A percentile compares a stretch with the other conserved stretches of the same genome.
phyloP scores from a whole-genome alignment of 495 filamentous ascomycete species.

The Patellaria atrata region DNA sequence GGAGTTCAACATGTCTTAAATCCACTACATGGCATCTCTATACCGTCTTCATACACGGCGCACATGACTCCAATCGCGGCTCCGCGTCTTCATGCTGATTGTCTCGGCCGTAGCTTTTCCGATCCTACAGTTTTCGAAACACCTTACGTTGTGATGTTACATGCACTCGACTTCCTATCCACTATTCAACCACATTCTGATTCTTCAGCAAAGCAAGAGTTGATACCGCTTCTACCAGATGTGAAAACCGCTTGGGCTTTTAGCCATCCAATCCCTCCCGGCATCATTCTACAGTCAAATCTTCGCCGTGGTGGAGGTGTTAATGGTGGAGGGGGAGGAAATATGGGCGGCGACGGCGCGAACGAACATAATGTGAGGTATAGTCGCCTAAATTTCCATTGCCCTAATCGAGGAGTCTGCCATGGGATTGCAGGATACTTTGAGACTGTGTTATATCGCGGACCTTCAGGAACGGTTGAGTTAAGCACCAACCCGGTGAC shows the following conservation, averaged over 20 bases:
- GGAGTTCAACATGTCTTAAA: constrained; percentile 76
- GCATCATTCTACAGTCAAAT: constrained; percentile 37
- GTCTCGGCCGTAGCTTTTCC: constrained; percentile 39
- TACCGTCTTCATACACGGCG: constrained; percentile 82
- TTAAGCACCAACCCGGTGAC: constrained; percentile 85
- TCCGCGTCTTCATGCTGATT: constrained; percentile 70
- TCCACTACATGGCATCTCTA: constrained; percentile 66
- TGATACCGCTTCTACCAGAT: constrained; percentile 35
- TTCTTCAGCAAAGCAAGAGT: constrained; percentile 9
- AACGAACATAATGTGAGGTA: constrained; percentile 84
- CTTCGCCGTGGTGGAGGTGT: constrained; percentile 43
- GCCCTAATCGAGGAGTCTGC: constrained; percentile 59
- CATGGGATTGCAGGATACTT: constrained; percentile 94
- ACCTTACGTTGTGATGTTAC: constrained; percentile 87
- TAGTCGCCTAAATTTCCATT: constrained; percentile 58
- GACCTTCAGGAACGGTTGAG: constrained; percentile 44
- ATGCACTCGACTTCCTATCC: constrained; percentile 72
- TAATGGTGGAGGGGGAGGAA: constrained; percentile 29
- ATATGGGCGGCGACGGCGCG: constrained; percentile 35
- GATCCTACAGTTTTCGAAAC: constrained; percentile 63
- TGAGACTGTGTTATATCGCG: constrained; percentile 73
- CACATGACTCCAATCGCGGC: constrained; percentile 84
- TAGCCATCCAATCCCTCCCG: constrained; percentile 37
- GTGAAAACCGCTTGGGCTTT: constrained; percentile 64
- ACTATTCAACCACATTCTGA: constrained; percentile 18